Conservation (phyloP, 192 early-diverging fungal genomes). For the Umbelopsis ramanniana region DNA sequence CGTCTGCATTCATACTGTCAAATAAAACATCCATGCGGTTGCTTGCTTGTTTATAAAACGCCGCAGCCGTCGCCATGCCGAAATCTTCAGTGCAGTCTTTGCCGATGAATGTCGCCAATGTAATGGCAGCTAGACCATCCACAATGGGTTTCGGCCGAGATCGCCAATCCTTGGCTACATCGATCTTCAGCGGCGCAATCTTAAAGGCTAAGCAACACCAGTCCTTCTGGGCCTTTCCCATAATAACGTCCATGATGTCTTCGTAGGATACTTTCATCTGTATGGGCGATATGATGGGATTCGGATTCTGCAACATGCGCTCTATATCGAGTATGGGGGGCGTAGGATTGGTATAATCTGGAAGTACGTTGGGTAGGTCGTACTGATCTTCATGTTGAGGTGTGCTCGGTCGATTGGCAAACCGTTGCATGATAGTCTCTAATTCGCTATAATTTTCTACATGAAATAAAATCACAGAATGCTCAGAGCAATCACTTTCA, state of each 20-base stretch:
- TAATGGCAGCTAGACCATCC: constrained; percentile 37
- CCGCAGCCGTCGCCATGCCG: constrained; percentile 29
- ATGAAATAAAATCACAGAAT: background rate
- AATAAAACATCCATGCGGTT: constrained; percentile 37
- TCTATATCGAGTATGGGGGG: background rate
- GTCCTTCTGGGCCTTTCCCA: constrained; percentile 22
- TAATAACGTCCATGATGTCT: constrained; percentile 19
- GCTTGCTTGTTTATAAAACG: constrained; percentile 38
- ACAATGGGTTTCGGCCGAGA: constrained; percentile 24
- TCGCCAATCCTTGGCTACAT: constrained; percentile 25
- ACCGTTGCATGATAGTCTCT: background rate
- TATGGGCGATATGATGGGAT: background rate
- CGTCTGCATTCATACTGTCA: constrained; percentile 26
- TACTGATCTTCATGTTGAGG: background rate
- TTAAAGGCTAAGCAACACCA: constrained; percentile 46
- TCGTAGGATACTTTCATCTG: constrained; percentile 7
- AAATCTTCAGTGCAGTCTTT: constrained; percentile 20
- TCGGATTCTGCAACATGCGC: background rate
- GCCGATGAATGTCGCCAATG: constrained; percentile 37
- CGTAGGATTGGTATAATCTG: background rate
- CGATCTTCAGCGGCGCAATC: constrained; percentile 30
- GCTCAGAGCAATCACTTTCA: background rate
- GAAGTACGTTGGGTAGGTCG: background rate
- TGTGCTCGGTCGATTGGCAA: background rate
- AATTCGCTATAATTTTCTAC: constrained; percentile 13